Base-by-base conservation (phyloP, 371 early-diverging fungal genomes). In the Dinochytrium kinnereticum region DNA sequence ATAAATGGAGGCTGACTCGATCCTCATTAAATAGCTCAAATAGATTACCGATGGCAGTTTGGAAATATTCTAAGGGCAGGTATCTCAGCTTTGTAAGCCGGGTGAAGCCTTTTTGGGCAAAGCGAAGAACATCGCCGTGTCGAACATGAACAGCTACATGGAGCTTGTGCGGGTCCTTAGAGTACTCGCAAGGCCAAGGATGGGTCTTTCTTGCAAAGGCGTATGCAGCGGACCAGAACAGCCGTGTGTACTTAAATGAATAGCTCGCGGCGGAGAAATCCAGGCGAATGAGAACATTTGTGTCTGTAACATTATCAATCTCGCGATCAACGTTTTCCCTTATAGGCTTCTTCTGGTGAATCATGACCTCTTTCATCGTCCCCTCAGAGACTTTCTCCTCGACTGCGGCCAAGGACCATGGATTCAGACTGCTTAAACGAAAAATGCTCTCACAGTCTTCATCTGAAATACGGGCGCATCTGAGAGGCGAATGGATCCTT, bases 101-200 rank as follows among this genome's bases (percentile, higher is more conserved):
- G 13, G 33, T 21, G 10, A 1, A 31, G 51, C 69, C 69, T 5
- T 15, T 39, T n/a, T 49, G 13, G 2, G 50, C 53, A 49, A 19
- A 68, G 10, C 53, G 28, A 31, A 68, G 69, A 5, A 68, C 69
- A 31, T 68, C 69, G 15, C 69, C 69, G 19, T 53, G 69, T 15
- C 69, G 69, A 33, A 68, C 30, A 31, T 68, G 69, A 33, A 68
- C 33, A 10, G 51, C 69, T 2, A 68, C 37, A 40, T 68, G 69
- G 1, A 68, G 5, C 49, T 66, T 66, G 44, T 39, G 49, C 5
- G 66, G 66, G 10, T 66, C 66, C 49, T 19, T 39, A 10, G 66
- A 40, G 33, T 66, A 49, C n/a, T 17, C 26, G 44, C 66, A 66
- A 28, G 66, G 44, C 5, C 19, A 7, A 13, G 66, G 66, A 15